phyloP scores from a whole-genome alignment of 371 early-diverging fungal species.

The Syncephalastrum monosporum region DNA sequence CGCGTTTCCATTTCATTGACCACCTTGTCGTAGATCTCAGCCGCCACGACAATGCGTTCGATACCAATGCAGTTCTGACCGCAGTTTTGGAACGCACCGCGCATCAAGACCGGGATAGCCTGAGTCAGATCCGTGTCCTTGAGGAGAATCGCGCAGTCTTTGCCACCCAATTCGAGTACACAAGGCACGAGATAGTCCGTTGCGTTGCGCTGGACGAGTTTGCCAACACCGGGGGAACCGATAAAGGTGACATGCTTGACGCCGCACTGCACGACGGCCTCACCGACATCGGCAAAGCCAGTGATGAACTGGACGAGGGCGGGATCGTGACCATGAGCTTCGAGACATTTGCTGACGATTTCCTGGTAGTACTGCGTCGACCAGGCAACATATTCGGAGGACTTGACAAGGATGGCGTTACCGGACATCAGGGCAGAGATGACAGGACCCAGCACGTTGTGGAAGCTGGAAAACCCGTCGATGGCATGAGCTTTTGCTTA shows the following conservation, averaged over 20 bases:
- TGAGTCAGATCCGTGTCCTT: conserved; percentile 72
- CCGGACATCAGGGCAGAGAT: conserved; percentile 84
- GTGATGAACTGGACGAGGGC: conserved; percentile 79
- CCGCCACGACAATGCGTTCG: conserved; percentile 73
- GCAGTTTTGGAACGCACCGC: conserved; percentile 81
- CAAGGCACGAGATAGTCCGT: conserved; percentile 77
- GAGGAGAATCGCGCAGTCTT: conserved; percentile 79
- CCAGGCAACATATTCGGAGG: conserved; percentile 86
- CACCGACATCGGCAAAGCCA: conserved; percentile 81
- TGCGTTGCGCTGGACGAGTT: conserved; percentile 73
- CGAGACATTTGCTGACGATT: conserved; percentile 66
- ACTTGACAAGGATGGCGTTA: conserved; percentile 83
- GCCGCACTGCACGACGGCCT: conserved; percentile 62
- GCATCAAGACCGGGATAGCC: conserved; percentile 71
- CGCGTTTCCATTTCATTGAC: conserved; percentile 58
- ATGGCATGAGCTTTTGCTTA: not conserved
- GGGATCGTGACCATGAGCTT: conserved; percentile 69
- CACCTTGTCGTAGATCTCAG: conserved; percentile 65
- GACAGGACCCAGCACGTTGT: conserved; percentile 81
- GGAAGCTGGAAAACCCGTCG: conserved; percentile 45
- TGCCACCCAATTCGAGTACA: conserved; percentile 90
- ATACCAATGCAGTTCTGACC: conserved; percentile 89
- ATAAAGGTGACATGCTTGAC: conserved; percentile 84
- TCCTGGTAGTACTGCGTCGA: conserved; percentile 64
- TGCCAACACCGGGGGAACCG: conserved; percentile 82